Evolutionary conservation across 176 grass and related monocot species (phyloP).

Genomic region (Pontederia crassipes): DNA sequence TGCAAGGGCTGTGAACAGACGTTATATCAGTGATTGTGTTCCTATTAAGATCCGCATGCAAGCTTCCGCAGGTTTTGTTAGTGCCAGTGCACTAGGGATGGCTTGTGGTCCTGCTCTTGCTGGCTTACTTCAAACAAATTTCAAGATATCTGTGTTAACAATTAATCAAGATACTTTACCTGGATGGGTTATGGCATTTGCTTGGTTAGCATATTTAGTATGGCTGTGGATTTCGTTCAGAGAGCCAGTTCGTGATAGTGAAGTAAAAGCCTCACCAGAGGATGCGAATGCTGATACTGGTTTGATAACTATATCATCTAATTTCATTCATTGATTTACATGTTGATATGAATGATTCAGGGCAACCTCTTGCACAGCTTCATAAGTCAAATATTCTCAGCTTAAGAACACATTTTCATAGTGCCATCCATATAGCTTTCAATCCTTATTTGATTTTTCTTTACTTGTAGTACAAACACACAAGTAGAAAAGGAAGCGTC

Average conservation of each 20-base stretch:
- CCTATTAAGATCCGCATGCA: constrained; percentile 87
- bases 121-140: constrained; percentile 87
- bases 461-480: too few relatives aligned
- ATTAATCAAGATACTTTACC: constrained; percentile 84
- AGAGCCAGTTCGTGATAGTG: constrained; percentile 54
- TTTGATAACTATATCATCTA: constrained; percentile 16
- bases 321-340: not conserved
- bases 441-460: too few relatives aligned
- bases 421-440: too few relatives aligned
- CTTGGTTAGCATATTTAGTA: constrained; percentile 77
- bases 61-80: constrained; percentile 93
- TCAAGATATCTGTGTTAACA: constrained; percentile 73
- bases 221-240: constrained; percentile 80
- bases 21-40: constrained; percentile 97
- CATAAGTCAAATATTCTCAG: too few relatives aligned
- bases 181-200: constrained; percentile 96
- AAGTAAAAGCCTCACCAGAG: constrained; percentile 21
- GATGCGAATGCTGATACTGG: constrained; percentile 37
- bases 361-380: too few relatives aligned
- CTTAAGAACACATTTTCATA: too few relatives aligned
- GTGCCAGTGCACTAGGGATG: constrained; percentile 95
- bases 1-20: constrained; percentile 86
- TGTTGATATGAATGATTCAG: not conserved
- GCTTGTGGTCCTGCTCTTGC: constrained; percentile 92
- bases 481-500: too few relatives aligned